Evolutionary conservation across 2,329 filamentous ascomycete genomes (phyloP).

Genomic region (Colletotrichum sp.): DNA sequence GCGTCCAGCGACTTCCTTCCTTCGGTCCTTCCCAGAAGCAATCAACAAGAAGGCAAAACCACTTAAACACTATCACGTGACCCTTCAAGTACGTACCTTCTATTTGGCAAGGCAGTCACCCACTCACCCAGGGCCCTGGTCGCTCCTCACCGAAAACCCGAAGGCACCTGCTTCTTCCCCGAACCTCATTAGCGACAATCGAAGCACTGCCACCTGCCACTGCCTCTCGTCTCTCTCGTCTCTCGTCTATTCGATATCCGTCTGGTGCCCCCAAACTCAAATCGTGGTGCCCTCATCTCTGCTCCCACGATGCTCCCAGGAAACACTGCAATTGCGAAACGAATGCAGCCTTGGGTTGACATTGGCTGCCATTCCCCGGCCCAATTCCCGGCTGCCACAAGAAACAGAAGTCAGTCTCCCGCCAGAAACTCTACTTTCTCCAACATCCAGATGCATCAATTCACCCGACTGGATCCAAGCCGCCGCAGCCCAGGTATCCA

Average conservation of each 20-base stretch:
- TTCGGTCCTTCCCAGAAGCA: background rate
- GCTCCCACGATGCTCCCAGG: conserved; percentile 9
- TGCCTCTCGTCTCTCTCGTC: background rate
- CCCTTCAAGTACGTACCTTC: background rate
- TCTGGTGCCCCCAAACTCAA: conserved; percentile 3
- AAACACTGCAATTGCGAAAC: background rate
- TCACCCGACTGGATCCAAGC: background rate
- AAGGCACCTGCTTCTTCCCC: background rate
- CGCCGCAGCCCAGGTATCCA: background rate
- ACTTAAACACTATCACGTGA: background rate
- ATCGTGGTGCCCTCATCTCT: background rate
- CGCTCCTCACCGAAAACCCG: background rate
- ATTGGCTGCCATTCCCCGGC: background rate
- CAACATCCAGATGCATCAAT: background rate
- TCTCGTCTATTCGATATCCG: background rate
- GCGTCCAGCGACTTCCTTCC: background rate
- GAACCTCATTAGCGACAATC: background rate
- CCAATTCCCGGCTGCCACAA: background rate
- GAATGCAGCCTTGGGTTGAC: conserved; percentile 3
- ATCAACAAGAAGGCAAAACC: background rate
- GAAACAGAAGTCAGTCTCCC: background rate
- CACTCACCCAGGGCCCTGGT: background rate
- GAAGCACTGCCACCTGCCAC: background rate
- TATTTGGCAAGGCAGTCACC: background rate
- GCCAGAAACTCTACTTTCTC: background rate